phyloP scores from a whole-genome alignment of 768 basidiomycete species.

The Pleurotus tuoliensis region DNA sequence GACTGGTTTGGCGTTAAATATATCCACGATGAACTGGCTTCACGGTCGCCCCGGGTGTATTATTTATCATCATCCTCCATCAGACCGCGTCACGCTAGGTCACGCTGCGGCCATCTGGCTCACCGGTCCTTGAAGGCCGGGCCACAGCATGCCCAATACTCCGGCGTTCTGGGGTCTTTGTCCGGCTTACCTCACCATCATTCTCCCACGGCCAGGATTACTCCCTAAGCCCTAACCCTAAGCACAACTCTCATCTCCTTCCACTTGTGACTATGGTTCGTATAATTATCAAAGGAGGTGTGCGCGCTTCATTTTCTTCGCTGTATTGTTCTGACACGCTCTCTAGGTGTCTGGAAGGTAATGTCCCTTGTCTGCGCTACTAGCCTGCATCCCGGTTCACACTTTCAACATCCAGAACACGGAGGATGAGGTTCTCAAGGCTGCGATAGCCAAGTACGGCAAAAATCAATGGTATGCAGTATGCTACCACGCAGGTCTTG shows the following conservation, averaged over 20 bases:
- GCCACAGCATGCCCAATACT: background rate
- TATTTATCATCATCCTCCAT: too few species aligned
- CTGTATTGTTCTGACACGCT: constrained; percentile 9
- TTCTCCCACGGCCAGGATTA: too few species aligned
- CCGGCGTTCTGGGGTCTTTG: too few species aligned
- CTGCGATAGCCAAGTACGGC: constrained; percentile 96
- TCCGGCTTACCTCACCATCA: too few species aligned
- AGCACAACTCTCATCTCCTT: background rate
- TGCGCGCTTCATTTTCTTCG: constrained; percentile 18
- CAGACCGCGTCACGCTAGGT: too few species aligned
- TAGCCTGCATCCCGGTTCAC: constrained; percentile 12
- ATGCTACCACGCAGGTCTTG: background rate
- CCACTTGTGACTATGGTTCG: constrained; percentile 56
- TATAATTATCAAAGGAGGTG: constrained; percentile 89
- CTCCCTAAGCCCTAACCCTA: constrained; percentile 3
- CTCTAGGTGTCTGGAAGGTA: constrained; percentile 79
- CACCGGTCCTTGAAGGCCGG: constrained; percentile 3
- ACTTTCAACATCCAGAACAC: constrained; percentile 58
- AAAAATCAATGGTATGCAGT: constrained; percentile 86
- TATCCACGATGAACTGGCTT: too few species aligned
- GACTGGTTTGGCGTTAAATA: too few species aligned
- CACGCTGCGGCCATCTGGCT: too few species aligned
- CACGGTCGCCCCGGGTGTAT: too few species aligned
- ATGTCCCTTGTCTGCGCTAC: constrained; percentile 7
- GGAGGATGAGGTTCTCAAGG: constrained; percentile 98